These are phyloP conservation scores for Scheffersomyces coipomensis DNA, from an alignment of 805 yeast genomes.

Conservation along the genomic window DNA sequence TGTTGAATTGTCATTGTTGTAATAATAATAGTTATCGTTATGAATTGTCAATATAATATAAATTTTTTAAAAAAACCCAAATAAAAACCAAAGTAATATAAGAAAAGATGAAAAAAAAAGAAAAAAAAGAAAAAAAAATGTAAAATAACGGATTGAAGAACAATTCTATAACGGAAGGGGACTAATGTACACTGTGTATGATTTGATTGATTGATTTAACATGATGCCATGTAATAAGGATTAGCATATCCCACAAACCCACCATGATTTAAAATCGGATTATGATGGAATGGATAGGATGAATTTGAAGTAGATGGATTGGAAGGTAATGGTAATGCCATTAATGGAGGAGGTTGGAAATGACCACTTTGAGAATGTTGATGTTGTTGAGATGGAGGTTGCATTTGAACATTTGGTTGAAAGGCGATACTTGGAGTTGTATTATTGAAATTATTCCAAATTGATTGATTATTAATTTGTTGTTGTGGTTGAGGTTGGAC, in stretches of 20 bases:
- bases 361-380: conserved; percentile 1
- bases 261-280: neutral
- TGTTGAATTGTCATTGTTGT: no score
- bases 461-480: no score
- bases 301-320: neutral
- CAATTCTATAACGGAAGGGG: neutral
- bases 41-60: no score
- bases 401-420: conserved; percentile 1
- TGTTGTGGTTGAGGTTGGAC: neutral
- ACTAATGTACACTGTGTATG: neutral
- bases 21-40: no score
- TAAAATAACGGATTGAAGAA: no score
- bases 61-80: no score
- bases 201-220: conserved; percentile 7
- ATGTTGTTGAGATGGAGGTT: conserved; percentile 1
- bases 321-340: neutral
- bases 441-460: neutral
- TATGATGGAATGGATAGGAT: neutral
- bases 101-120: no score
- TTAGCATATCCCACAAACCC: conserved; percentile 34
- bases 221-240: conserved; percentile 36
- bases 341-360: conserved; percentile 1
- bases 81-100: no score
- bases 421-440: conserved; percentile 3
- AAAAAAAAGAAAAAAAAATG: no score